Evolutionary conservation across 2,329 filamentous ascomycete genomes (phyloP).

Genomic region (Phoma herbarum): DNA sequence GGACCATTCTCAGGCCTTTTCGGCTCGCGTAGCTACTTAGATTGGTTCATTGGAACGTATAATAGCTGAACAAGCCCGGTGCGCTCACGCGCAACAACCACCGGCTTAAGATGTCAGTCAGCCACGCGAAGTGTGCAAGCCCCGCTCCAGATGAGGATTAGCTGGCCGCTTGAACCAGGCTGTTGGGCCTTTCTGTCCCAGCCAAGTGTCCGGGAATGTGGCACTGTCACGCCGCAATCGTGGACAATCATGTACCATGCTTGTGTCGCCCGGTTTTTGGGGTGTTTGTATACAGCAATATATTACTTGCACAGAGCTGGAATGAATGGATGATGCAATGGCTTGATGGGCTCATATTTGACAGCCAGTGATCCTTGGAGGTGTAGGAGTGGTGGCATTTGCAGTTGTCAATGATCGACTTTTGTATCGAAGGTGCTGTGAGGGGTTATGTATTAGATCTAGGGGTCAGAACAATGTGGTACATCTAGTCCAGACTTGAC

Average conservation of each 20-base stretch:
- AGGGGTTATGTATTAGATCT: neutral
- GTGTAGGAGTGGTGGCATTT: neutral
- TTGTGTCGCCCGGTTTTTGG: constrained; percentile 35
- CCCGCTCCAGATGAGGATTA: constrained; percentile 33
- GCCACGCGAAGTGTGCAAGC: constrained; percentile 48
- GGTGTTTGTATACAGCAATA: constrained; percentile 8
- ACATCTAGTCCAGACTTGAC: neutral
- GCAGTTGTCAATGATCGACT: too few species aligned
- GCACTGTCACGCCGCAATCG: constrained; percentile 47
- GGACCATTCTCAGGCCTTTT: neutral
- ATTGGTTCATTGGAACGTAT: constrained; percentile 11
- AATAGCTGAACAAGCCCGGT: constrained; percentile 17
- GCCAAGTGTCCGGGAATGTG: constrained; percentile 48
- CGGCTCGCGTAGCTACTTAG: neutral
- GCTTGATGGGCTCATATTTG: neutral
- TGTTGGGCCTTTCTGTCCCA: constrained; percentile 39
- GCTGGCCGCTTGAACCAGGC: constrained; percentile 41
- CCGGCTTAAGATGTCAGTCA: constrained; percentile 33
- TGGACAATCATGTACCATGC: constrained; percentile 41
- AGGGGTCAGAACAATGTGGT: neutral
- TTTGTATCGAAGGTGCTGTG: neutral
- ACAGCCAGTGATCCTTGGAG: neutral
- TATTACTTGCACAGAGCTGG: constrained; percentile 6
- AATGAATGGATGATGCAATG: neutral
- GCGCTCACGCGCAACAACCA: constrained; percentile 33